Evolutionary conservation across 495 filamentous ascomycete genomes (phyloP).

Genomic region (Lasiosphaeria miniovina): DNA sequence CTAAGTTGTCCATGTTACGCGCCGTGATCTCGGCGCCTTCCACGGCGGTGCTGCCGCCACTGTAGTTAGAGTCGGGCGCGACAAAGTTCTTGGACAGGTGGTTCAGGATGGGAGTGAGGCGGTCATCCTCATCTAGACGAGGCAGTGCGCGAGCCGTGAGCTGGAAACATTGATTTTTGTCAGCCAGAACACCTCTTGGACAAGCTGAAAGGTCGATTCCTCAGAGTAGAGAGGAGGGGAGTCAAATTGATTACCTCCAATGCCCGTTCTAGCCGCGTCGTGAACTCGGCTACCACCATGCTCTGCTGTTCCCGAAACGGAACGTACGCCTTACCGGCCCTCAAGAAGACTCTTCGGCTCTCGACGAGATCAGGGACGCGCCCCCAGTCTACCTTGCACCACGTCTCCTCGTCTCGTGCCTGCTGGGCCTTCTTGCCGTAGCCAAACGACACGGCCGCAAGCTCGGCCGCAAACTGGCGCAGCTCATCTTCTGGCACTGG

Average conservation of each 20-base stretch:
- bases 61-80: slow-evolving; percentile 79
- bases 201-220: background rate
- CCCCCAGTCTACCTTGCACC: slow-evolving; percentile 96
- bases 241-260: slow-evolving; percentile 61
- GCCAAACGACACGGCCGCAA: slow-evolving; percentile 31
- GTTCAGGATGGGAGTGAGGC: slow-evolving; percentile 86
- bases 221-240: background rate
- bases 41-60: slow-evolving; percentile 47
- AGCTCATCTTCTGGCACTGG: slow-evolving; percentile 74
- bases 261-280: slow-evolving; percentile 67
- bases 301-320: slow-evolving; percentile 79
- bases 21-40: slow-evolving; percentile 73
- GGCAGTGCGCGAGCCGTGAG: slow-evolving; percentile 86
- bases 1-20: slow-evolving; percentile 74
- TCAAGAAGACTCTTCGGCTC: slow-evolving; percentile 69
- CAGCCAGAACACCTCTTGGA: slow-evolving; percentile 2
- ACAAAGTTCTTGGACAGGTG: slow-evolving; percentile 92
- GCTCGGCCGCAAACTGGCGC: slow-evolving; percentile 43
- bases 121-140: slow-evolving; percentile 93
- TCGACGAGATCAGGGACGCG: slow-evolving; percentile 89
- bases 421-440: slow-evolving; percentile 44
- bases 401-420: slow-evolving; percentile 62
- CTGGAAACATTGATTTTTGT: slow-evolving; percentile 37
- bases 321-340: slow-evolving; percentile 84
- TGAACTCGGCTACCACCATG: slow-evolving; percentile 87